These are phyloP conservation scores for Pyrenochaeta sp. DNA, from an alignment of 2,329 filamentous ascomycete species.

Conservation along the genomic window DNA sequence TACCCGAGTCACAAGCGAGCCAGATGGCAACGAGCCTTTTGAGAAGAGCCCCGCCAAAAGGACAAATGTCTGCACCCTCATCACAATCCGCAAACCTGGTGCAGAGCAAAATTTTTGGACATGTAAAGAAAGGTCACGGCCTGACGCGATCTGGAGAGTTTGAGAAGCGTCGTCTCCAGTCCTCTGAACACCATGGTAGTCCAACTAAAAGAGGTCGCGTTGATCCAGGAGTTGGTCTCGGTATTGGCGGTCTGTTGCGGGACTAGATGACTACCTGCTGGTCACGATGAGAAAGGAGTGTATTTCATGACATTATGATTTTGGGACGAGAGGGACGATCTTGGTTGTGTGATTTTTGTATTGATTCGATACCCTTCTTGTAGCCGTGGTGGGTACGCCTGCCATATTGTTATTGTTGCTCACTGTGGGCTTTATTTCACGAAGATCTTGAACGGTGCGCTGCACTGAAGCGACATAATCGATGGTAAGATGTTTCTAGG, in stretches of 20 bases:
- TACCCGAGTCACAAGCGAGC: constrained; percentile 78
- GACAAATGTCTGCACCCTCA: constrained; percentile 35
- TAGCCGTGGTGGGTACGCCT: too few species aligned
- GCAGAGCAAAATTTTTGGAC: constrained; percentile 70
- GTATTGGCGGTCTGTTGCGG: constrained; percentile 57
- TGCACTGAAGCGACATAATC: too few species aligned
- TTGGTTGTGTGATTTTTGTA: constrained; percentile 9
- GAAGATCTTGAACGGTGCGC: too few species aligned
- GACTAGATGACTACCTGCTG: constrained; percentile 30
- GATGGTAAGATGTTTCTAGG: constrained; percentile 4
- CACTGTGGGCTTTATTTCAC: not conserved
- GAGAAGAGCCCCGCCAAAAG: constrained; percentile 60
- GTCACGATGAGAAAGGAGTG: constrained; percentile 19
- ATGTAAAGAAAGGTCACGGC: constrained; percentile 63
- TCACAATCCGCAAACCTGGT: constrained; percentile 48
- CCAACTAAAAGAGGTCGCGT: constrained; percentile 60
- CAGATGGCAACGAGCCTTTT: constrained; percentile 79
- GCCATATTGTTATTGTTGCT: constrained; percentile 2
- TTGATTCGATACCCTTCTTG: constrained; percentile 28
- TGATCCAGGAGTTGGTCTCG: constrained; percentile 61
- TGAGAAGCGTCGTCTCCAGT: constrained; percentile 41
- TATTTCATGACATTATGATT: constrained; percentile 26
- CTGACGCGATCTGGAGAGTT: constrained; percentile 38
- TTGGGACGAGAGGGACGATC: constrained; percentile 1
- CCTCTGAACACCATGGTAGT: constrained; percentile 37